Base-by-base conservation (phyloP, 106 monocot genomes). In the Phalaenopsis equestris region DNA sequence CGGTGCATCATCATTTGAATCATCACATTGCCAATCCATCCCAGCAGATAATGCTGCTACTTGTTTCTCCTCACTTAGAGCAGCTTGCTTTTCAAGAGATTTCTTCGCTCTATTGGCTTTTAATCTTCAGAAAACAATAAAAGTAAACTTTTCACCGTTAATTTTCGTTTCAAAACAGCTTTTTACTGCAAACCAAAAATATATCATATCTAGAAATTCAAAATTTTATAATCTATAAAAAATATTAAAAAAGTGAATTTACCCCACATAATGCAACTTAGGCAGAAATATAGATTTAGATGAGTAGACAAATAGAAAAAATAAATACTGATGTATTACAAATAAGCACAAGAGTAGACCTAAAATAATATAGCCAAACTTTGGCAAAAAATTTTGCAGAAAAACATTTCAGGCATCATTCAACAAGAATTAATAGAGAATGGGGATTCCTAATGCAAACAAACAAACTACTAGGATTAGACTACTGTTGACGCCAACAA, bases 51-150 rank as follows among this genome's bases (percentile, higher is more conserved):
- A 72, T 57, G 86, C 80, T 77, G 84, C 91, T 38, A 57, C 76
- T 86, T 84, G 93, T 79, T 81, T 90, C 78, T 91, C 87, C 80
- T 93, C 91, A 43, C 73, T 91, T 8, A 83, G 52, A 70, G 82
- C 85, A 74, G 61, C 86, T 76, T 77, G 85, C 72, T 92, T 88
- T 79, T 80, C 72, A 78, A 92, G 90, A 57, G 73, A 47, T 57
- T 86, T 98, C 83, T 86, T 94, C 75, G 98, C 98, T 88, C 94
- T 84, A 76, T 24, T 77, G 84, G 98, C 94, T 77, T 93, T 99
- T 36, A 76, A 17, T 78, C 93, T 96, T 78, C 21, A 81, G 48
- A 75, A 42, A 55, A 38, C 11, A 70, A 70, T 21, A 38, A 38
- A 19, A 39, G 15, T 14, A 70, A 70, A 70, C 3, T 39, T 38